Base-by-base conservation (phyloP, 805 yeast genomes). In the Pichia pseudocactophila region DNA sequence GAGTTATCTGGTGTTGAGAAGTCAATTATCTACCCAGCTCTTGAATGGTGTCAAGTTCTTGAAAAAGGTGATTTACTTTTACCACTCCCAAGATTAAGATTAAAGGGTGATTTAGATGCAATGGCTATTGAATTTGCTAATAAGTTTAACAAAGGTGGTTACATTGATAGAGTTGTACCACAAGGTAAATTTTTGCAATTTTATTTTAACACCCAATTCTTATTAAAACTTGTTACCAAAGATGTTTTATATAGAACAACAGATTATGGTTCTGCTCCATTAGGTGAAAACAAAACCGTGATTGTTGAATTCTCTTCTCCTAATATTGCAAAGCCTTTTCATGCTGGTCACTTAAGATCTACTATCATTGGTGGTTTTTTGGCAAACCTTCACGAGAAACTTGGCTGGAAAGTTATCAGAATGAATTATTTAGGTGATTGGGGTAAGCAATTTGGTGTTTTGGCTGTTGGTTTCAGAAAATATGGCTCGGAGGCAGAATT, bases 311-410 rank as follows among this genome's bases (percentile, higher is more conserved):
- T 92, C 58, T 86, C 96, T 2, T 89, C 97, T 30, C 99, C 99
- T 50, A 92, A 92, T 65, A 90, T 92, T 58, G 99, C 99, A 51
- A 92, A 92, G 68, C 99, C 99, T 11, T 92, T 92, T 82, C 99
- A 92, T 61, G 99, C 99, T 42, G 99, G 99, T 46, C 99, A 92
- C 64, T 76, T 92, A 64, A 82, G 99, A 66, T 84, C 95, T 27
- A 92, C 99, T 36, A 92, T 92, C 58, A 92, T 92, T 61, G 99
- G 99, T 54, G 97, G 97, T 13, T 92, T 88, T 69, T 63, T 92
- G 38, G 68, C 96, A 33, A 90, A 89, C 65, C 71, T 92, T 61
- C 85, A 92, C 61, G 96, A 88, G 66, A 80, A 77, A 52, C 70
- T 81, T 44, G 98, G 97, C 37, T 92, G 90, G 85, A 76, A 86